Base-by-base conservation (phyloP, 371 early-diverging fungal genomes). In the Rozella allomycis region DNA sequence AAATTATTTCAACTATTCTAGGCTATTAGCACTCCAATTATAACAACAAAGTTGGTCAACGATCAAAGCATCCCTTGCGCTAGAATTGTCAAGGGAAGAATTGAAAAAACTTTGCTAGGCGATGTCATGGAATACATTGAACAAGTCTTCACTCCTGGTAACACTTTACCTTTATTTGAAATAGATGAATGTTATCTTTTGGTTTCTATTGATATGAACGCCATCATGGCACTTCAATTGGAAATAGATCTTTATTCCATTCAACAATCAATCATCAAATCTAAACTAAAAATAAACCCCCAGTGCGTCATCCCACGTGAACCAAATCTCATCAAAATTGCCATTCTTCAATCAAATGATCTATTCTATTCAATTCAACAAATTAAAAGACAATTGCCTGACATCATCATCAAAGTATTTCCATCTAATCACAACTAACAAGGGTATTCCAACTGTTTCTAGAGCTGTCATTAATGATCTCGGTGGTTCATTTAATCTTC, bases 11-110 rank as follows among this genome's bases (percentile, higher is more conserved):
- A 80, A 43, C 81, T 78, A 12, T 68, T 85, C 35, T 88, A 86
- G 46, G 58, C 54, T 25, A 96, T 98, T 34, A 72, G 73, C 20
- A 97, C 97, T 0, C 98, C 99, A 1, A 78, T 96, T 45, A 90
- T 97, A 39, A 70, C 61, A 3, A 76, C 83, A 26, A 62, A 61
- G 16, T 60, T 94, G 22, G 64, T 75, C 32, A 60, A 63, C 32
- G 59, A 64, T 13, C 41, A 49, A 22, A 67, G 40, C 47, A 71
- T 73, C 20, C 64, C 67, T 29, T 67, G 82, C 0, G 87, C 90
- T 4, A 73, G 88, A 33, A 81, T 87, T 12, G 87, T 90, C 28
- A 93, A 94, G 57, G 91, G 82, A 8, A 71, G 88, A 37, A 60
- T 93, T 3, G 87, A 88, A 43, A 78, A 74, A 52, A 86, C 90